Evolutionary conservation across 2,329 filamentous ascomycete species (phyloP).

Genomic region (Meredithiella fracta): DNA sequence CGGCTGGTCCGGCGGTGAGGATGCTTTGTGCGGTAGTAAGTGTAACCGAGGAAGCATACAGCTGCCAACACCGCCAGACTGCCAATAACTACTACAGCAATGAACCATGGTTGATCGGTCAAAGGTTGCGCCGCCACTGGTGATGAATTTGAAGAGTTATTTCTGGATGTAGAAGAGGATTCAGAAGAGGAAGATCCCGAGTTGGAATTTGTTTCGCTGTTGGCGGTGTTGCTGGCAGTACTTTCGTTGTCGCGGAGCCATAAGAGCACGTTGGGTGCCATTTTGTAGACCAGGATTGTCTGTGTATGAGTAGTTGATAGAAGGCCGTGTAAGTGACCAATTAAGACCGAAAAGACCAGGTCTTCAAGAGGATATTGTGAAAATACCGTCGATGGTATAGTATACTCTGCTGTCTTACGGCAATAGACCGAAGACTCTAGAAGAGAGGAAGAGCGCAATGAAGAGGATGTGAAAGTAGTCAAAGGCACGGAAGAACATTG

Average conservation of each 20-base stretch:
- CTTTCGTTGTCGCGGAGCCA: neutral
- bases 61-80: conserved; percentile 6
- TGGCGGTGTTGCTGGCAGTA: neutral
- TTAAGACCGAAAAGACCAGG: neutral
- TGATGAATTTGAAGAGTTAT: neutral
- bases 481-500: neutral
- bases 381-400: neutral
- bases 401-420: neutral
- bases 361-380: neutral
- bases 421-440: neutral
- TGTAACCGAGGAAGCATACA: conserved; percentile 6
- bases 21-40: conserved; percentile 5
- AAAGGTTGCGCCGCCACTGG: neutral
- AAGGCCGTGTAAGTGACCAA: neutral
- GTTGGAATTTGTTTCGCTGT: neutral
- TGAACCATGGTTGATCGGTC: conserved; percentile 12
- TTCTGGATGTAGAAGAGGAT: neutral
- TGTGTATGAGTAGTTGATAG: neutral
- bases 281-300: neutral
- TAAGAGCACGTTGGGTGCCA: conserved; percentile 1
- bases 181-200: neutral
- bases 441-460: neutral
- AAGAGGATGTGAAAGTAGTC: neutral
- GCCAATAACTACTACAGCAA: conserved; percentile 9
- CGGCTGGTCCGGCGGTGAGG: neutral